Conservation (phyloP, 2,329 filamentous ascomycete species). For the Scleromitrula shiraiana region DNA sequence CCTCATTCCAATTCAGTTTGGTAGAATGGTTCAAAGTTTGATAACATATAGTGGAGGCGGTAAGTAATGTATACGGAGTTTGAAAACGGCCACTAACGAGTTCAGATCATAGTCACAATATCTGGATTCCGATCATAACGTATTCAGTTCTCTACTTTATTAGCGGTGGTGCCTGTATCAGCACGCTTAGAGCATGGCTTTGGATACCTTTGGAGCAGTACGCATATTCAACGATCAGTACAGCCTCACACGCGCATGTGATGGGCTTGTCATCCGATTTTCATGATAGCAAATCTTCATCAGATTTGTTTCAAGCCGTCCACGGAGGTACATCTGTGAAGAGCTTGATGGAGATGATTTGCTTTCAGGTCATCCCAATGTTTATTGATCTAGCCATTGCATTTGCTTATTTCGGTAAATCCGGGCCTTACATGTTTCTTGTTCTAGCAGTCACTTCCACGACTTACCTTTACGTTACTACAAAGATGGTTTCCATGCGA, state of each 20-base stretch:
- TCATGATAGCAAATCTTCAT: slow-evolving; percentile 56
- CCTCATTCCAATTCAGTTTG: slow-evolving; percentile 72
- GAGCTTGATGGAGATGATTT: slow-evolving; percentile 48
- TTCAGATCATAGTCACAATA: slow-evolving; percentile 31
- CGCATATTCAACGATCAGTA: slow-evolving; percentile 48
- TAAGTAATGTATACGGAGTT: background rate
- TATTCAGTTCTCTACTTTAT: slow-evolving; percentile 44
- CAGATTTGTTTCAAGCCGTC: slow-evolving; percentile 57
- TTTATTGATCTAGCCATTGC: slow-evolving; percentile 54
- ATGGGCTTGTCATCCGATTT: slow-evolving; percentile 65
- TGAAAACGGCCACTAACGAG: slow-evolving; percentile 1
- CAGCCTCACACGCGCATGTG: slow-evolving; percentile 57
- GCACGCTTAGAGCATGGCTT: slow-evolving; percentile 41
- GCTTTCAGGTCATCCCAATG: slow-evolving; percentile 54
- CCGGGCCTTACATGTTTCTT: slow-evolving; percentile 51
- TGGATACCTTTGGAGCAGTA: slow-evolving; percentile 49
- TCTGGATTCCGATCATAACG: slow-evolving; percentile 44
- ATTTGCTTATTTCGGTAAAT: slow-evolving; percentile 49
- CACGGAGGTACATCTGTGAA: slow-evolving; percentile 53
- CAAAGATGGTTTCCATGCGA: slow-evolving; percentile 29
- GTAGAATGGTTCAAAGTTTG: slow-evolving; percentile 67
- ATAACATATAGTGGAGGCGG: slow-evolving; percentile 34
- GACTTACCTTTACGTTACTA: slow-evolving; percentile 44
- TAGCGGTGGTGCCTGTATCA: slow-evolving; percentile 43
- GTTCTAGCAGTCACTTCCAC: slow-evolving; percentile 39